Conservation (phyloP, 2,329 filamentous ascomycete species). For the Penicillium decumbens region DNA sequence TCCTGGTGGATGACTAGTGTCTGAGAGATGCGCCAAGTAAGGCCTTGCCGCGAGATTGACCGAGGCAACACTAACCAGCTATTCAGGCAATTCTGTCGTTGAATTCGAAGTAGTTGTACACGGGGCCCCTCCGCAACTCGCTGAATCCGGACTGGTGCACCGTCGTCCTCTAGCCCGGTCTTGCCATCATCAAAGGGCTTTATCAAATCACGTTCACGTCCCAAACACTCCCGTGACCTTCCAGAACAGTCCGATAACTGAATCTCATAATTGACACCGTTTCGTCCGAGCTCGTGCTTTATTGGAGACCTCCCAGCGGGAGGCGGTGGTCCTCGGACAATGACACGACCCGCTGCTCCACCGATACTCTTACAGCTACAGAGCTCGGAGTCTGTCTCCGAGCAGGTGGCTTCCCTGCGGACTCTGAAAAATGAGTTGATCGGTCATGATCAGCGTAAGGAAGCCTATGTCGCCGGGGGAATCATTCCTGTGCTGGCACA, state of each 20-base stretch:
- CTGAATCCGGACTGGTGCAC: constrained; percentile 4
- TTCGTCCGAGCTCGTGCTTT: neutral
- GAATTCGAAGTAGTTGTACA: neutral
- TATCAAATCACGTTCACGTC: constrained; percentile 4
- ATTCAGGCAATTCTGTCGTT: neutral
- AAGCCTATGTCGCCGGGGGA: constrained; percentile 67
- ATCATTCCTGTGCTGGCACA: constrained; percentile 53
- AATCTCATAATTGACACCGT: neutral
- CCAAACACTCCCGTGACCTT: neutral
- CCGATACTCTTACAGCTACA: constrained; percentile 56
- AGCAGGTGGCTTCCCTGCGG: constrained; percentile 56
- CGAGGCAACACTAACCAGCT: neutral
- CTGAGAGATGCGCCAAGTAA: neutral
- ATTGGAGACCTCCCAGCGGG: constrained; percentile 19
- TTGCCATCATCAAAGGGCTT: constrained; percentile 2
- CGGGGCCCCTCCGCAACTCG: constrained; percentile 3
- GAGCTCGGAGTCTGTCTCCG: constrained; percentile 45
- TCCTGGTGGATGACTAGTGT: neutral
- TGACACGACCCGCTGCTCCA: constrained; percentile 53
- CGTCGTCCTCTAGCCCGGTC: neutral
- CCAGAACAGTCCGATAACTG: neutral
- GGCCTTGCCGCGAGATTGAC: neutral
- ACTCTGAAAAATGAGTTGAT: constrained; percentile 83
- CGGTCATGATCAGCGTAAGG: constrained; percentile 82
- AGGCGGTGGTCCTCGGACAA: constrained; percentile 39